Evolutionary conservation across 164 flowering plant species (phyloP), one percentile per base, ranked within the genome.

Genomic region (Litsea cubeba): DNA sequence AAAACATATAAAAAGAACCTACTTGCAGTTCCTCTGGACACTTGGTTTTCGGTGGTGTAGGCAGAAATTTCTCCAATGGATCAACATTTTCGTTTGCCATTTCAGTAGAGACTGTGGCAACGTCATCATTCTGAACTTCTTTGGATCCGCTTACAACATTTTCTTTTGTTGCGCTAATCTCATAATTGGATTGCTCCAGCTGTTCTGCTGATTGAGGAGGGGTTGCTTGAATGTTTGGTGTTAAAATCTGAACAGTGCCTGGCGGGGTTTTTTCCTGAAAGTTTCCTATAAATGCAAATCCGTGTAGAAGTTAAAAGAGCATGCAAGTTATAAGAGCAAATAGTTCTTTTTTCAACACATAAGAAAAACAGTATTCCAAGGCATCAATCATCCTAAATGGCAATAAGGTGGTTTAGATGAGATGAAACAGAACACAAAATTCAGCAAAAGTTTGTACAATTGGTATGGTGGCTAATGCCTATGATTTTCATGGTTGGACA

Each of bases 11-110:
- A 40, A 5, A 40, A 15, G 20, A 14, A 54, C 60, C n/a, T 83
- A 95, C 98, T 82, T 93, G 99, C 75, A 95, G 85, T 72, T 90
- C 95, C 63, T 86, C 89, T 50, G 97, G 83, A 81, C 98, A 93
- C 76, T 83, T 88, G 50, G 65, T 79, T 79, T 76, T 81, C 14
- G 95, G 88, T 50, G 93, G 93, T 10, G 95, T 88, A 0, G 95
- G 98, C 62, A 95, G 91, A 82, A 91, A 91, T 67, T 79, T 83
- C 26, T 85, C 88, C 81, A 93, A 78, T 23, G 85, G 87, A 82
- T 88, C 91, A 71, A 76, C 77, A 74, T 81, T 62, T 15, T 76
- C 87, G 72, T 84, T 81, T 20, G 74, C 70, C 26, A 54, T 83
- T 50, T 76, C 89, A 23, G 28, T 81, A 78, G 84, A 58, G 78